Base-by-base conservation (phyloP, 2,329 filamentous ascomycete genomes). In the Nemania serpens region DNA sequence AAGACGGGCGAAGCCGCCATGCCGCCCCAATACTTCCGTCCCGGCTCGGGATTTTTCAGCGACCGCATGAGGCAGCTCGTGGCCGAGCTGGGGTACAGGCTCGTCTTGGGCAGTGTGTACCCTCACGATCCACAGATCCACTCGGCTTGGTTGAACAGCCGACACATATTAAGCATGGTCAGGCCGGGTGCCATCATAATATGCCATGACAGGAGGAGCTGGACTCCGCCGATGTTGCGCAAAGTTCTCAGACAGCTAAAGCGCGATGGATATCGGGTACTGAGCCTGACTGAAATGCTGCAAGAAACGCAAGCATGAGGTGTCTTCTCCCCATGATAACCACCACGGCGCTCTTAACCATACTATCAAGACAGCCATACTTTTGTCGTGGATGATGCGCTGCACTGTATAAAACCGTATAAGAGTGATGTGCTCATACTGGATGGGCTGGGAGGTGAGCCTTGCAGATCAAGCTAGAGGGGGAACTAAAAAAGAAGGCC, bases 121-220 rank as follows among this genome's bases (percentile, higher is more conserved):
- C 93, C 93, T 5, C 92, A 96, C 77, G 93, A 97, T 77, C 88
- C 93, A n/a, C 92, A 96, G 80, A 88, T 97, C 59, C 80, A 80
- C 10, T 88, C 84, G 70, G 82, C 85, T 67, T 78, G 79, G 65
- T 67, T 93, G 54, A 97, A 97, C 75, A 88, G 91, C 7, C 81
- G 79, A 66, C 92, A 96, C 77, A 85, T 96, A 3, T 75, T 96
- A 68, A 92, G 90, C 76, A 92, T 93, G 89, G 80, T 89, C 37
- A 80, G 84, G 48, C 88, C 90, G 0, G 93, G 93, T 0, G 88
- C 85, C 29, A 89, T 97, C 59, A 88, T 97, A 63, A 88, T 97
- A 53, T 93, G 91, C 71, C 93, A 97, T 77, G 93, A 97, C 77
- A 76, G 92, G 66, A 82, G 93, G 70, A 79, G 82, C n/a, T 96